These are phyloP conservation scores for Ceratocystis cacaofunesta DNA, from an alignment of 2,329 filamentous ascomycete genomes.

Conservation along the genomic window DNA sequence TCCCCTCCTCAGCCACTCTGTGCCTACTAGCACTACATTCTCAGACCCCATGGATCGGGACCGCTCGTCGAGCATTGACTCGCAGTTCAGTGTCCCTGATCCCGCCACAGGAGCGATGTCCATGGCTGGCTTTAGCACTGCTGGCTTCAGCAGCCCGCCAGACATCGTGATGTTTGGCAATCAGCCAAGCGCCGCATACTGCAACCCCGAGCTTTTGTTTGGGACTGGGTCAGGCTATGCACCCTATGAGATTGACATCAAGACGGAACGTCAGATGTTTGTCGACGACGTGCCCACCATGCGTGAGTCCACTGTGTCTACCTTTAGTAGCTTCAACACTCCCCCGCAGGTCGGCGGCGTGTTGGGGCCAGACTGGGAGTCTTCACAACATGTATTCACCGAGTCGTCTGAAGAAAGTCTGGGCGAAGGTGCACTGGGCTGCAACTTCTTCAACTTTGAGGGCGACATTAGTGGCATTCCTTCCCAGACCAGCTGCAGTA, in stretches of 20 bases:
- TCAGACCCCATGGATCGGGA: conserved; percentile 60
- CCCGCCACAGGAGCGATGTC: neutral
- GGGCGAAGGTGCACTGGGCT: conserved; percentile 7
- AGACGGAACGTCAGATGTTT: conserved; percentile 87
- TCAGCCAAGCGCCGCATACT: conserved; percentile 28
- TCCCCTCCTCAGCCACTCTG: conserved; percentile 64
- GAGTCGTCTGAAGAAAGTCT: neutral
- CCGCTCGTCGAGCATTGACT: conserved; percentile 65
- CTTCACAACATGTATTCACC: conserved; percentile 29
- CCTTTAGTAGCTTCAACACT: conserved; percentile 79
- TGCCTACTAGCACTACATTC: conserved; percentile 66
- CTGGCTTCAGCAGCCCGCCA: conserved; percentile 44
- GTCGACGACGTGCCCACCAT: conserved; percentile 79
- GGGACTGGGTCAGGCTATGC: conserved; percentile 35
- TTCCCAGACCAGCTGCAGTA: conserved; percentile 65
- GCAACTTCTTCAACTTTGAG: conserved; percentile 67
- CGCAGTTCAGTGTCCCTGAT: conserved; percentile 47
- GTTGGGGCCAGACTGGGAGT: conserved; percentile 56
- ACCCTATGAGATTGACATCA: conserved; percentile 89
- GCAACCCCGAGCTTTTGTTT: conserved; percentile 26
- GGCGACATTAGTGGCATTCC: conserved; percentile 41
- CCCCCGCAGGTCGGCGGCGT: conserved; percentile 53
- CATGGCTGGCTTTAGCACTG: conserved; percentile 36
- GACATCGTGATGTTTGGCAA: conserved; percentile 40
- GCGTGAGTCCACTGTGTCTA: conserved; percentile 75